These are phyloP conservation scores for Candida chilensis DNA, from an alignment of 805 yeast genomes.

Conservation along the genomic window DNA sequence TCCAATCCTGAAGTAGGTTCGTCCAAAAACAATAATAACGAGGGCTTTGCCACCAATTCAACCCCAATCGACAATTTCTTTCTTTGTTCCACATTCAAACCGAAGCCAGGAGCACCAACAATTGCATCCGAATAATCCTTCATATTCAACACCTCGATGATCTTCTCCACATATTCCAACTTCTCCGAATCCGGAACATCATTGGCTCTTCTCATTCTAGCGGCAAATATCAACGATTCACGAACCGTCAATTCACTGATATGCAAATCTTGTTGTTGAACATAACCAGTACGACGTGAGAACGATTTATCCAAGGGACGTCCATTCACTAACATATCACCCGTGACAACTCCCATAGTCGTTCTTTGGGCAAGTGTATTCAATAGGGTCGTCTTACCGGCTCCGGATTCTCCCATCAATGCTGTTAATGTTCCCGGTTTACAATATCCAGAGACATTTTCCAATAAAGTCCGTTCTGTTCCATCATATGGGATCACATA, in stretches of 20 bases:
- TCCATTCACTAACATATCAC: slow-evolving; percentile 49
- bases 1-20: slow-evolving; percentile 48
- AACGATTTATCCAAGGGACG: slow-evolving; percentile 35
- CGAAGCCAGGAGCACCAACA: slow-evolving; percentile 35
- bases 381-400: slow-evolving; percentile 52
- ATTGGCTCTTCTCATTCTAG: slow-evolving; percentile 35
- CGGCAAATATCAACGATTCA: slow-evolving; percentile 40
- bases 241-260: slow-evolving; percentile 40
- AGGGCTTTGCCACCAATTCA: slow-evolving; percentile 38
- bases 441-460: slow-evolving; percentile 32
- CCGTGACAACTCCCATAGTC: slow-evolving; percentile 43
- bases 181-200: slow-evolving; percentile 31
- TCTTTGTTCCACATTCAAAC: slow-evolving; percentile 26
- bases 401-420: slow-evolving; percentile 58
- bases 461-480: slow-evolving; percentile 26
- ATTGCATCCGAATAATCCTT: slow-evolving; percentile 26
- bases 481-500: slow-evolving; percentile 46
- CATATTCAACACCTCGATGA: slow-evolving; percentile 30
- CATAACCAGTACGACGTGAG: slow-evolving; percentile 46
- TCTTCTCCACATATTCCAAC: slow-evolving; percentile 30
- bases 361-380: slow-evolving; percentile 44
- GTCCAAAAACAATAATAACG: slow-evolving; percentile 34
- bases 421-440: slow-evolving; percentile 52
- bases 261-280: slow-evolving; percentile 48
- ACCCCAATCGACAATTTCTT: slow-evolving; percentile 35